Percentiles rank a stretch among this genome's conserved stretches.
These are phyloP conservation scores for Crucihimalaya himalaica DNA, from an alignment of 345 rosid species.

Conservation along the genomic window DNA sequence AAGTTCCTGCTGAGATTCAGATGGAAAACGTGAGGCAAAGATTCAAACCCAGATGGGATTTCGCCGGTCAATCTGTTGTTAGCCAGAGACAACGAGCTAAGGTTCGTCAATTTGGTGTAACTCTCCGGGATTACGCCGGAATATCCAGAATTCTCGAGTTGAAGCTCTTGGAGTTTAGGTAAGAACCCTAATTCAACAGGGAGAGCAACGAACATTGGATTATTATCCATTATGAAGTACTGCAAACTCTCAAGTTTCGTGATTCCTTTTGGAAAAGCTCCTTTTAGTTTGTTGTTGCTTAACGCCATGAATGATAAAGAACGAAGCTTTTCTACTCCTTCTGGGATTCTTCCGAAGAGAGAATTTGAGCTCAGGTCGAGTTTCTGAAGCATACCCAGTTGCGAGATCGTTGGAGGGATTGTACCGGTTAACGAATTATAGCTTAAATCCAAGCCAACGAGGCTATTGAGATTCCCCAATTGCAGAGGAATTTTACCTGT, in stretches of 20 bases:
- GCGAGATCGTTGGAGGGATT: constrained; percentile 64
- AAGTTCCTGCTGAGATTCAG: constrained; percentile 74
- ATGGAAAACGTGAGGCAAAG: constrained; percentile 66
- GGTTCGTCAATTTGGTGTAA: constrained; percentile 55
- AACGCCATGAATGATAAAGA: constrained; percentile 68
- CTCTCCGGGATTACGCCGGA: constrained; percentile 64
- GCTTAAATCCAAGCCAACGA: constrained; percentile 78
- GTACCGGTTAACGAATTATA: constrained; percentile 60
- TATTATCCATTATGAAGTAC: constrained; percentile 85
- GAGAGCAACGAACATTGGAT: constrained; percentile 64
- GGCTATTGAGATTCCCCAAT: constrained; percentile 61
- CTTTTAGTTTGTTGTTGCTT: constrained; percentile 67
- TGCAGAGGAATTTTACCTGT: constrained; percentile 61
- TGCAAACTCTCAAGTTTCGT: constrained; percentile 62
- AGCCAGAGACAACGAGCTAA: constrained; percentile 80
- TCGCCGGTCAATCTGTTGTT: constrained; percentile 73
- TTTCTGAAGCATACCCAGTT: constrained; percentile 72
- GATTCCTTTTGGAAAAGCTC: constrained; percentile 61
- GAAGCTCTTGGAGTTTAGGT: constrained; percentile 68
- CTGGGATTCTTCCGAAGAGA: constrained; percentile 61
- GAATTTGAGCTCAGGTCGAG: constrained; percentile 84
- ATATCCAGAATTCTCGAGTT: constrained; percentile 77
- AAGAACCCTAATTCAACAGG: constrained; percentile 64
- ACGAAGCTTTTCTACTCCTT: constrained; percentile 53
- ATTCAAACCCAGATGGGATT: constrained; percentile 57